Percentiles rank a stretch among this genome's conserved stretches.
These are phyloP conservation scores for Casuarina equisetifolia DNA, from an alignment of 306 rosid genomes.

Conservation along the genomic window DNA sequence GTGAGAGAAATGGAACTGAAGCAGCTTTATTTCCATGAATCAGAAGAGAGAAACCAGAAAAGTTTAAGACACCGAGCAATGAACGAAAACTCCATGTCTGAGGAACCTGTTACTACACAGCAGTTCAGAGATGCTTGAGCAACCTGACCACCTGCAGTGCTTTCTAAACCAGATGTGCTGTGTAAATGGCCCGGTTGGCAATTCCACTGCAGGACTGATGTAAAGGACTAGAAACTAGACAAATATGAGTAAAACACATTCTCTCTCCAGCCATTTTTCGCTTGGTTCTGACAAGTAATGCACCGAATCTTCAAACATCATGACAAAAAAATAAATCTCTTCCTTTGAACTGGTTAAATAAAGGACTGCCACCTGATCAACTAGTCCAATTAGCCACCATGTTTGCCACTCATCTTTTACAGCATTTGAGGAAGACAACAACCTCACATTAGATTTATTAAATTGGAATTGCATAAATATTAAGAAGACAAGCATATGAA, in stretches of 20 bases:
- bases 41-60: neutral
- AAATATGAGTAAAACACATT: no score
- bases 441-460: neutral
- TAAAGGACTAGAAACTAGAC: neutral
- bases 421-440: conserved; percentile 9
- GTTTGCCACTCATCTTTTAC: neutral
- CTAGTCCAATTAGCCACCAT: neutral
- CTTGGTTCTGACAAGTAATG: neutral
- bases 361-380: neutral
- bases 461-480: neutral
- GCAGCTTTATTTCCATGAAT: conserved; percentile 13
- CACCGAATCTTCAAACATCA: neutral
- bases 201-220: neutral
- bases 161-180: neutral
- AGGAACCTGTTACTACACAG: neutral
- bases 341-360: neutral
- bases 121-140: conserved; percentile 11
- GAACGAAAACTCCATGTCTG: conserved; percentile 18
- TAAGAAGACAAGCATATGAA: neutral
- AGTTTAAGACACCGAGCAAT: conserved; percentile 2
- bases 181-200: neutral
- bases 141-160: conserved; percentile 9
- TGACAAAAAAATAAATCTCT: no score
- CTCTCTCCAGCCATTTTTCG: neutral
- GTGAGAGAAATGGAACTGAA: conserved; percentile 1